Conservation (phyloP, 805 yeast genomes). For the Cyberlindnera xishuangbannaensis region DNA sequence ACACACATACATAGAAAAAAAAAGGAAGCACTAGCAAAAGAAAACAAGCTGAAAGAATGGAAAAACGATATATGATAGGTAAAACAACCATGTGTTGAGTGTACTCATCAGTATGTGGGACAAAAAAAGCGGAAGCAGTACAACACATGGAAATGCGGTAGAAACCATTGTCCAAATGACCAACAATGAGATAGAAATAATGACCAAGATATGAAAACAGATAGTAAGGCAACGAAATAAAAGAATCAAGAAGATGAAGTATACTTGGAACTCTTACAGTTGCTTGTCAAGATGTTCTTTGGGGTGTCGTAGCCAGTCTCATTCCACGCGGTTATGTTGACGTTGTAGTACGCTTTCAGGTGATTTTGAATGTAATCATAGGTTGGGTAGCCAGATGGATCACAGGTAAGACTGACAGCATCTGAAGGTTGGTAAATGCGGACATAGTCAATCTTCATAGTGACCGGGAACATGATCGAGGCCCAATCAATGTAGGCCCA, state of each 20-base stretch:
- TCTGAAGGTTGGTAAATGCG: conserved; percentile 85
- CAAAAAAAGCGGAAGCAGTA: no score
- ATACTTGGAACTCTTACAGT: conserved; percentile 34
- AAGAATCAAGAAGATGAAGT: conserved; percentile 1
- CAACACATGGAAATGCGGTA: no score
- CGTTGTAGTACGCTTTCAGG: conserved; percentile 57
- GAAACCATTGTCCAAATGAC: no score
- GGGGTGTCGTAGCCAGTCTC: conserved; percentile 70
- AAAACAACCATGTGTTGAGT: no score
- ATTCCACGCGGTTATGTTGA: conserved; percentile 70
- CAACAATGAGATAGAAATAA: background rate
- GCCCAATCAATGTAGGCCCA: conserved; percentile 97
- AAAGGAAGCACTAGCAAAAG: no score
- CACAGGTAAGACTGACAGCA: conserved; percentile 64
- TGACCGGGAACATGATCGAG: conserved; percentile 68
- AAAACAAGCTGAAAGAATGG: no score
- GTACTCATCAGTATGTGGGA: no score
- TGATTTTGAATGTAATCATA: conserved; percentile 74
- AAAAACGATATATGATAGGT: no score
- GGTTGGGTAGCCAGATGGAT: conserved; percentile 83
- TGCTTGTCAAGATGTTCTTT: conserved; percentile 50
- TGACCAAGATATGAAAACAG: background rate
- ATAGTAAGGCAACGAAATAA: conserved; percentile 1
- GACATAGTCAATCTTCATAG: conserved; percentile 76
- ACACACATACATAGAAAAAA: no score